Evolutionary conservation across 2,329 filamentous ascomycete species (phyloP), one percentile per base, ranked within the genome.

Genomic region (Calonectria pteridis): DNA sequence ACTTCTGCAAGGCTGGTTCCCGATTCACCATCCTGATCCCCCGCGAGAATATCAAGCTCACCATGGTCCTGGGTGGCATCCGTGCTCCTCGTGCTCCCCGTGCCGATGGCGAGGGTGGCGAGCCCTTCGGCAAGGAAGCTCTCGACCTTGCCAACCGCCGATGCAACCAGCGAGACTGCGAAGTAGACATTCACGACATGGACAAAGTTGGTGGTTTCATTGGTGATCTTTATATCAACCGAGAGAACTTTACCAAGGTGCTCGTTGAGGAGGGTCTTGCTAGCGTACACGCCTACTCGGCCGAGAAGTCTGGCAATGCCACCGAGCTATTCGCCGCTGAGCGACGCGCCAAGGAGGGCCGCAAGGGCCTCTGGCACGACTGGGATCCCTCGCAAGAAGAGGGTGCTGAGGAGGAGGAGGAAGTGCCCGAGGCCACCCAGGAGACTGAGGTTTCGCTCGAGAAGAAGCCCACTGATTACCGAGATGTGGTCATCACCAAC

Each of bases 151-250:
- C 96, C 63, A 95, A 95, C 85, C 93, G 92, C 81, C 92, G 96
- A 72, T 95, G 94, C 86, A 94, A 95, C 88, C 97, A 99, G 87
- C 93, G 97, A 69, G 97, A 99, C 84, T 96, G 97, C 63, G 96
- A 98, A 85, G 94, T 99, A 72, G 96, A 99, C 80, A 94, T 99
- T 26, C 93, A 98, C 84, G 95, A 96, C 80, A 94, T 95, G 78
- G 97, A 99, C 89, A 98, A 98, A 89, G 93, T 97, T 31, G 97
- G 97, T 80, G 97, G 97, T 46, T 99, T 99, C 88, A 98, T 99
- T 78, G 97, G 97, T 69, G 94, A 95, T 18, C 89, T 99, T 29
- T 98, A 95, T 84, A 91, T 99, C 84, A 96, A 95, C 88, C 94
- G 96, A 67, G 96, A 98, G 86, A 98, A 94, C 87, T 98, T 99